Conservation (phyloP, 1,139 yeast genomes). For the Pichia sp. region DNA sequence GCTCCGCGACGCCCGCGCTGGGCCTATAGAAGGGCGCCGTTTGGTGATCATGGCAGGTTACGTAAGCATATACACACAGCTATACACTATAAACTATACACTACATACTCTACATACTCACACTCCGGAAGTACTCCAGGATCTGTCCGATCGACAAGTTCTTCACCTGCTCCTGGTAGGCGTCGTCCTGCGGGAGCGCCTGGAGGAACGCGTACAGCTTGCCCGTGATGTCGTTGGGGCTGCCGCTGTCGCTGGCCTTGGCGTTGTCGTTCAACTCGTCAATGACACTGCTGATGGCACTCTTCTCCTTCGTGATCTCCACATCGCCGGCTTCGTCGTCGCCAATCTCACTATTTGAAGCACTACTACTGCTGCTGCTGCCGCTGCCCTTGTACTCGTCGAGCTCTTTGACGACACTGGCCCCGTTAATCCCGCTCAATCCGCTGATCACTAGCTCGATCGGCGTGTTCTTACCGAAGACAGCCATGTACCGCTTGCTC, state of each 20-base stretch:
- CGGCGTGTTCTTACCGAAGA: conserved; percentile 36
- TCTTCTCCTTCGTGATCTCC: neutral
- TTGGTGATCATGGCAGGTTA: no score
- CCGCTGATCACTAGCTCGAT: conserved; percentile 2
- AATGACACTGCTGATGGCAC: neutral
- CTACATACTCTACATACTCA: neutral
- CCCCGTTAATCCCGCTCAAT: no score
- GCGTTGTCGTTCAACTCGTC: conserved; percentile 4
- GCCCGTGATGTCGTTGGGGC: neutral
- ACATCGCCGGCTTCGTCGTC: conserved; percentile 1
- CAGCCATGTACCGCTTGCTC: conserved; percentile 62
- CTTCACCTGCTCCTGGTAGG: conserved; percentile 8
- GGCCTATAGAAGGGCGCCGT: no score
- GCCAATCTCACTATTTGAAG: neutral
- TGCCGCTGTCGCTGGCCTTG: neutral
- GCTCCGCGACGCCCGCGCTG: no score
- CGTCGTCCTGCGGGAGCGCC: conserved; percentile 8
- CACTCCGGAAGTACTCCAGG: conserved; percentile 3
- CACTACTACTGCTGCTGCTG: no score
- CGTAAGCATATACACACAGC: no score
- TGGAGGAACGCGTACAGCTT: conserved; percentile 4
- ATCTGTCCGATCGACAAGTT: conserved; percentile 8
- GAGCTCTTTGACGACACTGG: conserved; percentile 3
- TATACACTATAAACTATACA: no score
- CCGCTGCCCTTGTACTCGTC: conserved; percentile 12